Evolutionary conservation across 2,329 filamentous ascomycete genomes (phyloP), one percentile per base, ranked within the genome.

Genomic region (Sphaerulina vaccinii): DNA sequence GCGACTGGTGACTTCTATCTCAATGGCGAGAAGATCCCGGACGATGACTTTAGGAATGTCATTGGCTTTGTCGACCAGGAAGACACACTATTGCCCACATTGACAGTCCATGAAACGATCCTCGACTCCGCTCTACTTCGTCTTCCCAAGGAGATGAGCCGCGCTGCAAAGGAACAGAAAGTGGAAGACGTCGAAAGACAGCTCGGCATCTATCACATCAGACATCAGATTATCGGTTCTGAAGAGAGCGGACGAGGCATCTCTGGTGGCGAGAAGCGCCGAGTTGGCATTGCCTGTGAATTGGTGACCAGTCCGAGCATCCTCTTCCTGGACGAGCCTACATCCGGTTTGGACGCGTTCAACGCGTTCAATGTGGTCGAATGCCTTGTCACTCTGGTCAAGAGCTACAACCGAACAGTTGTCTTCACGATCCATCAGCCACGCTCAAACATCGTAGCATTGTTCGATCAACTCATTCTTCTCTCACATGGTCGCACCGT

Each of bases 361-460:
- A 99, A 99, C 67, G 95, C 95, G 5, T 99, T 93, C 77, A 99
- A 99, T 59, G 93, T 99, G 33, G 84, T 99, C 21, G 93, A 99
- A 69, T 97, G 91, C 64, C 80, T 99, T 8, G 92, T 97, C 33
- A 96, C 87, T 1, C 75, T 99, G 38, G 93, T 95, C 45, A 96
- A 96, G 75, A 93, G 85, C 36, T 99, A 97, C 75, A 95, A 96
- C 73, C 83, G 95, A 55, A 99, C 95, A 1, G 90, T 99, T 49
- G 87, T 99, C 56, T 96, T 99, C 73, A 99, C 93, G 11, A 99
- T 99, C 58, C 93, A 99, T 70, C 93, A 99, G 66, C 93, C 93
- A 32, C 84, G 95, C 60, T 99, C 93, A 9, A 99, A 99, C 71
- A 99, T 99, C 65, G 93, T 97, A 18, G 93, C 93, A 8, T 80